Conservation (phyloP, 1,284 basidiomycete species). For the Sanghuangporus weigelae region DNA sequence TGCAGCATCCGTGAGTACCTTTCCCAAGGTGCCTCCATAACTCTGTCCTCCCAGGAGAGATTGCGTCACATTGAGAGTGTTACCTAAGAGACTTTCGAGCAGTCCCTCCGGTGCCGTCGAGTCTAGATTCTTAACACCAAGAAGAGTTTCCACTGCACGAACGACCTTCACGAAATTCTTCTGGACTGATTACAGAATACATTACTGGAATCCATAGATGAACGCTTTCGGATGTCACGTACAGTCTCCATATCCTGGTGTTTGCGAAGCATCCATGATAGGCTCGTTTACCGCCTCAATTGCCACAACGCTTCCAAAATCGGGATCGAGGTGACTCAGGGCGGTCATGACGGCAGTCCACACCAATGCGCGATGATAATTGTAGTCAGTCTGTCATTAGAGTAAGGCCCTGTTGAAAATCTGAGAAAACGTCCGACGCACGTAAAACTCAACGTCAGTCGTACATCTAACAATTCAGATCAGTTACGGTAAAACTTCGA, state of each 20-base stretch:
- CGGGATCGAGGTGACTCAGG: slow-evolving; percentile 61
- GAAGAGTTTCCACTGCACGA: slow-evolving; percentile 54
- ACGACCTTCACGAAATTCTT: slow-evolving; percentile 63
- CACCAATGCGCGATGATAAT: slow-evolving; percentile 68
- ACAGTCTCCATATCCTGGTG: slow-evolving; percentile 68
- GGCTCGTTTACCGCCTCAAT: slow-evolving; percentile 77
- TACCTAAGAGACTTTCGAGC: slow-evolving; percentile 17
- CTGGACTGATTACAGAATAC: slow-evolving; percentile 45
- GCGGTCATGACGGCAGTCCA: slow-evolving; percentile 77
- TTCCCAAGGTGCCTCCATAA: slow-evolving; percentile 37
- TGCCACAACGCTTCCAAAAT: slow-evolving; percentile 59
- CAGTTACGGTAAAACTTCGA: too few species aligned
- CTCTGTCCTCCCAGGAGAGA: background rate
- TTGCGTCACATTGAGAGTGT: slow-evolving; percentile 15
- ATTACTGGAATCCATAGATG: background rate
- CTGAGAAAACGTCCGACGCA: slow-evolving; percentile 28
- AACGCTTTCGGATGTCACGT: slow-evolving; percentile 18
- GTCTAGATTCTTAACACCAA: slow-evolving; percentile 44
- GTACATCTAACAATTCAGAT: slow-evolving; percentile 45
- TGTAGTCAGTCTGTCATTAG: slow-evolving; percentile 48
- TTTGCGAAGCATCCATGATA: slow-evolving; percentile 57
- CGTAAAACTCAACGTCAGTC: slow-evolving; percentile 66
- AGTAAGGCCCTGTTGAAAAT: background rate
- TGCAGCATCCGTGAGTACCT: slow-evolving; percentile 41
- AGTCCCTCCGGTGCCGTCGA: background rate